Base-by-base conservation (phyloP, 2,329 filamentous ascomycete genomes). In the Teratosphaeria gauchensis region DNA sequence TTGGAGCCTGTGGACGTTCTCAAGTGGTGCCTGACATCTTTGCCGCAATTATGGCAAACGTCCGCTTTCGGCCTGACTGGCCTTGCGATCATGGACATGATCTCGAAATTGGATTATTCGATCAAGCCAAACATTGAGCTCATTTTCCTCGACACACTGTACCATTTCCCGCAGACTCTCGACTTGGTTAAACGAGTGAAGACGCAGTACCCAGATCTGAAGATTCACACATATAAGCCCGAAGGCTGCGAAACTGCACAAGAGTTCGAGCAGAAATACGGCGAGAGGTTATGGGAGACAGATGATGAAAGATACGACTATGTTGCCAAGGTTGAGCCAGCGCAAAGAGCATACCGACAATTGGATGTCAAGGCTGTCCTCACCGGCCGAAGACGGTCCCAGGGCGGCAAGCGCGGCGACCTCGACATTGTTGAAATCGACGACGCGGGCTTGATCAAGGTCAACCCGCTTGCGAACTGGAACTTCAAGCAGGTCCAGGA, bases 391-490 rank as follows among this genome's bases (percentile, higher is more conserved):
- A 85, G 94, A 62, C 85, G 90, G 65, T 95, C 90, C 63, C 94
- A 99, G 76, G 94, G 94, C 62, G 92, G 91, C 63, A 90, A 94
- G 78, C 88, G 94, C 61, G 91, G 92, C 63, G 86, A 88, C 69
- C 85, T 99, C 64, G 88, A 91, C 71, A 89, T 99, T 71, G 84
- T 99, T 69, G 94, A 99, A 75, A 79, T 97, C 30, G 92, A 96
- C 72, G 92, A 96, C 73, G 84, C 88, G 31, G 90, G 90, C 57
- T 82, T 97, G 64, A 84, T 97, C 81, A 99, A 99, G 82, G 88
- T 99, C 83, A 99, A 97, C 80, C 94, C 94, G 12, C 79, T 99
- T 64, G 92, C 92, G 71, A 90, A 92, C 77, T 99, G 94, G 94
- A 83, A 83, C 51, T 99, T 99, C 77, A 78, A 84, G 62, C 88